Conservation (phyloP, 129 eudicot genomes). For the Scalesia atractyloides region DNA sequence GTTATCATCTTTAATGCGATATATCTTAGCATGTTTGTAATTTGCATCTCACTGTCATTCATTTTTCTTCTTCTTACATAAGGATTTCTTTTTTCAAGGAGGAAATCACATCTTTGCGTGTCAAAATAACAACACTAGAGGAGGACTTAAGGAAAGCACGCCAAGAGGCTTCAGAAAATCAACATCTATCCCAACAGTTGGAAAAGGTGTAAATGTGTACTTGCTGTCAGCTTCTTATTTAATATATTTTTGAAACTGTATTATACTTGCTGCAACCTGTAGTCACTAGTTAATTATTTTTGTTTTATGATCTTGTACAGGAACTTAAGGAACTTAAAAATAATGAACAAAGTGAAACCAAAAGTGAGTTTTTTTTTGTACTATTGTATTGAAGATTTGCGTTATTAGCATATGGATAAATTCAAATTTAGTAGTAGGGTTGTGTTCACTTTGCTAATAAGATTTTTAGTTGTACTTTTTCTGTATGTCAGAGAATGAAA, state of each 20-base stretch:
- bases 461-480: conserved; percentile 15
- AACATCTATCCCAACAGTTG: conserved; percentile 48
- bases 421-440: neutral
- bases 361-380: conserved; percentile 49
- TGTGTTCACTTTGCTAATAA: neutral
- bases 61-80: conserved; percentile 1
- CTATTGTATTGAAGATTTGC: neutral
- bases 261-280: conserved; percentile 16
- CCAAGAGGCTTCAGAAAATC: conserved; percentile 61
- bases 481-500: conserved; percentile 75
- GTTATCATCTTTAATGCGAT: neutral
- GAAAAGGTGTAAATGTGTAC: conserved; percentile 54
- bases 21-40: neutral
- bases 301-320: conserved; percentile 41
- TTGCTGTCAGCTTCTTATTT: conserved; percentile 23
- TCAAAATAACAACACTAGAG: conserved; percentile 58
- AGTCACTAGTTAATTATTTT: conserved; percentile 3
- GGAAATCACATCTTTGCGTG: conserved; percentile 58
- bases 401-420: neutral
- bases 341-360: conserved; percentile 74
- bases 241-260: conserved; percentile 16
- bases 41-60: neutral
- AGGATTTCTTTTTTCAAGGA: conserved; percentile 24
- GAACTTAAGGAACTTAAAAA: conserved; percentile 89
- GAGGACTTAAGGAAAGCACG: conserved; percentile 63